Percentiles rank a stretch among this genome's conserved stretches.
Evolutionary conservation across 78 protist species (phyloP).

Genomic region (Speleostelium caveatum): DNA sequence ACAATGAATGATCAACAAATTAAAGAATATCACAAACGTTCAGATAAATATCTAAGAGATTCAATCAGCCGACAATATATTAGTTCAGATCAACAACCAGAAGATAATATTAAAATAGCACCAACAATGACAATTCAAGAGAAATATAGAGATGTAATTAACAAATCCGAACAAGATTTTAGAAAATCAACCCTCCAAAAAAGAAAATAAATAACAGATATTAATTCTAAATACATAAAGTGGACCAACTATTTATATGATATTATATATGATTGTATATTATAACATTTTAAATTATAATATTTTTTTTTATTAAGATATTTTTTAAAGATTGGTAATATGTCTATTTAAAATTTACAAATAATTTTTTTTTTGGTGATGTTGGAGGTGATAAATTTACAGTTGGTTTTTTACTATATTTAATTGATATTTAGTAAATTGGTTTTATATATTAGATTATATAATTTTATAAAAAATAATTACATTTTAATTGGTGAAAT

Average conservation of each 20-base stretch:
- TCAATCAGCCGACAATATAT: slow-evolving; percentile 29
- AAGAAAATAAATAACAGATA: neutral
- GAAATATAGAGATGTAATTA: slow-evolving; percentile 25
- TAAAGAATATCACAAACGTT: slow-evolving; percentile 33
- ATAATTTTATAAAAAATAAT: too few species aligned
- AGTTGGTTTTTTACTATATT: too few species aligned
- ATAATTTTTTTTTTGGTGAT: neutral
- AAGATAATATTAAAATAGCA: neutral
- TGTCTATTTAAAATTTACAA: neutral
- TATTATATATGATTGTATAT: too few species aligned
- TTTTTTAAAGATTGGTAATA: too few species aligned
- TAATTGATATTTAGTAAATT: too few species aligned
- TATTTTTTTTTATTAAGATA: too few species aligned
- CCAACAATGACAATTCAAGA: slow-evolving; percentile 29
- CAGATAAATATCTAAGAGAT: slow-evolving; percentile 40
- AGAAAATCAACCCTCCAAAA: slow-evolving; percentile 5
- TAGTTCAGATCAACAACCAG: neutral
- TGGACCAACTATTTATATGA: too few species aligned
- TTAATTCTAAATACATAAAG: too few species aligned
- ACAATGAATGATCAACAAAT: slow-evolving; percentile 23
- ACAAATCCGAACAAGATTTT: slow-evolving; percentile 23
- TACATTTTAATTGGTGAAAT: neutral
- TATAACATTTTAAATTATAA: too few species aligned
- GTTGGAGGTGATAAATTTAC: neutral
- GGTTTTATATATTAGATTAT: neutral